Conservation (phyloP, 805 yeast species). For the Candida berthetii region DNA sequence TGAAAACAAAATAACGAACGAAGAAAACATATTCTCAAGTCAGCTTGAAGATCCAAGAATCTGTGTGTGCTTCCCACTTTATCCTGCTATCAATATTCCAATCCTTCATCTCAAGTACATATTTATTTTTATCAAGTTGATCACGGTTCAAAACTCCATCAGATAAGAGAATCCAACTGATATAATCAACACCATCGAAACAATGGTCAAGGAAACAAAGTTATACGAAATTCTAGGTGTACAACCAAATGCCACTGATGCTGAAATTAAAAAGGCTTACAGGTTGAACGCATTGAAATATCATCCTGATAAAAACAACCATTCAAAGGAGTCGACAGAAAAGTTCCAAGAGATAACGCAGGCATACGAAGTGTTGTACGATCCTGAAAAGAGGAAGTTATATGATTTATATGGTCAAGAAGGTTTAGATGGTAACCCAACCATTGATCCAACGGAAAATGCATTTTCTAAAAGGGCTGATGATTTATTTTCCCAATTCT, state of each 20-base stretch:
- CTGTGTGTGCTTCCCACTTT: too few species aligned
- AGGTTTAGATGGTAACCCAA: constrained; percentile 28
- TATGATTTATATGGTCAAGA: constrained; percentile 50
- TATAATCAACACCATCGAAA: too few species aligned
- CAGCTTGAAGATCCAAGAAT: too few species aligned
- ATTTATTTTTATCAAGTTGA: too few species aligned
- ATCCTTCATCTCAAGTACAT: too few species aligned
- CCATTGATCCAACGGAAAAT: not conserved
- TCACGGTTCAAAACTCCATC: too few species aligned
- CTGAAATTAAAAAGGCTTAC: constrained; percentile 42
- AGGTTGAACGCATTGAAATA: constrained; percentile 40
- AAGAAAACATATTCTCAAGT: too few species aligned
- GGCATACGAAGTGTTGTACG: constrained; percentile 60
- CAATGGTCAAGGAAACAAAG: constrained; percentile 67
- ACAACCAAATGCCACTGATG: constrained; percentile 11
- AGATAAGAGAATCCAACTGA: too few species aligned
- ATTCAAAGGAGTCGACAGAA: constrained; percentile 41
- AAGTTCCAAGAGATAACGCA: constrained; percentile 55
- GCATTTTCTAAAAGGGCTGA: constrained; percentile 8
- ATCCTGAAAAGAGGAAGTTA: constrained; percentile 34
- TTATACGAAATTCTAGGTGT: constrained; percentile 38
- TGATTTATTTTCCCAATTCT: constrained; percentile 17
- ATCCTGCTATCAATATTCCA: too few species aligned
- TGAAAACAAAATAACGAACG: too few species aligned
- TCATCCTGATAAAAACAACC: constrained; percentile 63